Conservation (phyloP, 1,284 basidiomycete species). For the Naganishia albida region DNA sequence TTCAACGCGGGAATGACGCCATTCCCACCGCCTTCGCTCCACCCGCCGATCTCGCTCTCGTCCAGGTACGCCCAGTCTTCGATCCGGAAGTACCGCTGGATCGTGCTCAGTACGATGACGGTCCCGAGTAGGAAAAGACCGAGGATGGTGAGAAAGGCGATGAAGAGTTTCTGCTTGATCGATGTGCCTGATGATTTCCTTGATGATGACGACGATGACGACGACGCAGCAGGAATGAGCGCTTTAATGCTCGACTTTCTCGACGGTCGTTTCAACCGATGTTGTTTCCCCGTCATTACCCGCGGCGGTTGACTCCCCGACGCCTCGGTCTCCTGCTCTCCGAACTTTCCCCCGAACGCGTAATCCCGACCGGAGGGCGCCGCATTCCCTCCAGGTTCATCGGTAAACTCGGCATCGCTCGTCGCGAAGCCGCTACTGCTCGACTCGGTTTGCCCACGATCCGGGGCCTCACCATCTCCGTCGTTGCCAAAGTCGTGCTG, state of each 20-base stretch:
- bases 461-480: constrained; percentile 3
- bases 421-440: constrained; percentile 17
- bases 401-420: constrained; percentile 19
- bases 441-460: not conserved
- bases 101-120: constrained; percentile 83
- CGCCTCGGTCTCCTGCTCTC: not conserved
- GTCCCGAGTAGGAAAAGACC: constrained; percentile 86
- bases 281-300: not conserved
- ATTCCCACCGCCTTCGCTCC: not conserved
- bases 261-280: constrained; percentile 12
- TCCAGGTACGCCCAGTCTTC: constrained; percentile 73
- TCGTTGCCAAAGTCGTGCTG: constrained; percentile 19
- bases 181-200: constrained; percentile 1
- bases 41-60: constrained; percentile 61
- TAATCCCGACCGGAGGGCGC: not conserved
- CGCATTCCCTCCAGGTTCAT: not conserved
- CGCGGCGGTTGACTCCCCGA: not conserved
- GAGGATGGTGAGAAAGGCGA: constrained; percentile 73
- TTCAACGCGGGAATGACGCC: constrained; percentile 21
- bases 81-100: constrained; percentile 88
- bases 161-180: constrained; percentile 54
- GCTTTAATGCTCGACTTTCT: constrained; percentile 21
- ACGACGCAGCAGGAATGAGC: constrained; percentile 1
- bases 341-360: not conserved
- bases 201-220: not conserved